Percentiles rank a stretch among this genome's conserved stretches.
phyloP scores from a whole-genome alignment of 306 rosid species.

The Arachis hypogaea region DNA sequence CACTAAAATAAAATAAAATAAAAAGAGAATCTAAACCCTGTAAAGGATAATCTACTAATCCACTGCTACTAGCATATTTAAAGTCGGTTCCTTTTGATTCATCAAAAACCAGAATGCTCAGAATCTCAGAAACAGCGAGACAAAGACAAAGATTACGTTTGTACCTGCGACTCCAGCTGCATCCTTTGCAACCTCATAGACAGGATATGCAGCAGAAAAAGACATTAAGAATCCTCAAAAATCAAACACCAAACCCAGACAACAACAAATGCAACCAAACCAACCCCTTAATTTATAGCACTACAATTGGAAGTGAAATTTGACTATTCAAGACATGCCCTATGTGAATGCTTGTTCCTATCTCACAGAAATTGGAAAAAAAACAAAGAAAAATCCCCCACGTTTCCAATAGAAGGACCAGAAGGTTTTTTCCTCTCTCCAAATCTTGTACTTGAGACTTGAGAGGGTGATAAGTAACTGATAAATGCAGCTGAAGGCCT shows the following conservation, averaged over 20 bases:
- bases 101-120: constrained; percentile 14
- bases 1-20: no score
- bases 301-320: background rate
- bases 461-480: background rate
- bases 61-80: background rate
- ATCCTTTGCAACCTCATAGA: constrained; percentile 52
- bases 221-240: constrained; percentile 44
- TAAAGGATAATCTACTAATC: no score
- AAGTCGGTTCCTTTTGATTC: background rate
- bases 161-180: constrained; percentile 86
- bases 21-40: background rate
- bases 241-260: constrained; percentile 17
- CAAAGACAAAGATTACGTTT: background rate
- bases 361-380: background rate
- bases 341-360: background rate
- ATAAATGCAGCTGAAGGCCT: background rate
- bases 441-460: background rate
- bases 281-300: constrained; percentile 10
- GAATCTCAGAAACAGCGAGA: constrained; percentile 11
- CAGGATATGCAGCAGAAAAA: constrained; percentile 32
- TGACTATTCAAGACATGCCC: background rate
- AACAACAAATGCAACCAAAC: background rate
- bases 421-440: constrained; percentile 6
- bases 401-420: background rate
- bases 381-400: background rate